Base-by-base conservation (phyloP, 208 protist genomes). In the Vickermania spadyakhi region DNA sequence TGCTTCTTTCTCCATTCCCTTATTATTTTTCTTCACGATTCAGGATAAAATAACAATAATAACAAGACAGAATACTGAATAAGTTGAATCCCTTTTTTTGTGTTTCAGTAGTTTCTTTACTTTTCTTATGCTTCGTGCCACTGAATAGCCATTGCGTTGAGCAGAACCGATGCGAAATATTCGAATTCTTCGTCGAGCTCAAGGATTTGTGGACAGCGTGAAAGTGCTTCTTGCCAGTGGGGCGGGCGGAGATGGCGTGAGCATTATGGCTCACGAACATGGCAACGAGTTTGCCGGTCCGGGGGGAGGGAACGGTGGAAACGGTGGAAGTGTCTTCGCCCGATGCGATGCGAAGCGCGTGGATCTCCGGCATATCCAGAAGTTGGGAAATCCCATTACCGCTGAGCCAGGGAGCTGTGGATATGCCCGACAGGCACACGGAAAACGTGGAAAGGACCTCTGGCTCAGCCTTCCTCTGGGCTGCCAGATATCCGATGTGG, bases 251-350 rank as follows among this genome's bases (percentile, higher is more conserved):
- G 89, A 96, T 61, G 89, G 89, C 0, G 86, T 84, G 2, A 93
- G 86, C 63, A 75, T 92, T 56, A 94, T 96, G 84, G 64, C 80
- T 2, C 89, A 96, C 63, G 79, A 86, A 54, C 81, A 91, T 62
- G 76, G 81, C 21, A 92, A 96, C 59, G 86, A 96, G 62, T 86
- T 96, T 58, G 89, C 86, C 5, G 89, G 89, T 14, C 89, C 89
- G n/a, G 89, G 86, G 28, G 89, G 89, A 36, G 89, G 89, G 27
- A 96, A 96, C 58, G 89, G 89, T 28, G 89, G 89, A 23, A 90
- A 86, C 57, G 89, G 89, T n/a, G 89, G 89, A 0, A 82, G 78
- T 42, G 74, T 96, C 14, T 80, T 91, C 68, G 58, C 93, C 41
- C 79, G 75, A 14, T 91, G 86, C 54, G 72, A 58, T 52, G 73